Conservation (phyloP, 163 green algal genomes). For the Smithsoniella earleae region DNA sequence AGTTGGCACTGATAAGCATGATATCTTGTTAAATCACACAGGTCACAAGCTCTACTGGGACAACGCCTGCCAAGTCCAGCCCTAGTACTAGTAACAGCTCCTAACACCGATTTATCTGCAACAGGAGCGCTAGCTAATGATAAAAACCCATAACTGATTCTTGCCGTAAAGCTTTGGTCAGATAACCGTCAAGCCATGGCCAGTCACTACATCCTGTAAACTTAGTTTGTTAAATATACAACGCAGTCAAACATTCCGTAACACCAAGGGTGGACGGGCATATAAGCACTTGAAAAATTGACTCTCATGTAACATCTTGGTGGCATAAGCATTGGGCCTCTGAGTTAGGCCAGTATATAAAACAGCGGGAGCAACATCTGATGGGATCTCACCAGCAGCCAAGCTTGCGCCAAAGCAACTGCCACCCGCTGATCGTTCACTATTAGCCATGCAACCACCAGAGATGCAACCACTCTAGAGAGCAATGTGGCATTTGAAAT, state of each 20-base stretch:
- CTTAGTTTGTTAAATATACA: not conserved
- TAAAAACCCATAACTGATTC: constrained; percentile 80
- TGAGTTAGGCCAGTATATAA: not conserved
- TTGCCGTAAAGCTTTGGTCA: constrained; percentile 53
- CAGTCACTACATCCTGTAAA: constrained; percentile 59
- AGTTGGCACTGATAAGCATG: constrained; percentile 44
- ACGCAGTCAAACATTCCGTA: not conserved
- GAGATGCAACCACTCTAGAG: constrained; percentile 52
- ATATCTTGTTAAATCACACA: constrained; percentile 67
- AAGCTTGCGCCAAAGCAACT: constrained; percentile 42
- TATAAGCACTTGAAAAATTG: not conserved
- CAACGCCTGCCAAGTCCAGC: constrained; percentile 53
- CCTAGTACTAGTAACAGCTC: constrained; percentile 37
- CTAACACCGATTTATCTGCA: constrained; percentile 80
- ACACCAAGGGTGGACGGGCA: not conserved
- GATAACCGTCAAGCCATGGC: constrained; percentile 69
- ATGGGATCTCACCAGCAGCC: constrained; percentile 41
- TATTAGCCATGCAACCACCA: constrained; percentile 55
- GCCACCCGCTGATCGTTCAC: constrained; percentile 46
- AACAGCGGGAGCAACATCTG: not conserved
- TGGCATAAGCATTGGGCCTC: too few relatives aligned
- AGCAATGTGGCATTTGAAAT: constrained; percentile 60
- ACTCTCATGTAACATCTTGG: too few relatives aligned
- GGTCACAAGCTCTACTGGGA: constrained; percentile 51
- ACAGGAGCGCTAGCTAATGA: too few relatives aligned